Evolutionary conservation across 2,329 filamentous ascomycete genomes (phyloP).

Genomic region (Neobulgaria alba): DNA sequence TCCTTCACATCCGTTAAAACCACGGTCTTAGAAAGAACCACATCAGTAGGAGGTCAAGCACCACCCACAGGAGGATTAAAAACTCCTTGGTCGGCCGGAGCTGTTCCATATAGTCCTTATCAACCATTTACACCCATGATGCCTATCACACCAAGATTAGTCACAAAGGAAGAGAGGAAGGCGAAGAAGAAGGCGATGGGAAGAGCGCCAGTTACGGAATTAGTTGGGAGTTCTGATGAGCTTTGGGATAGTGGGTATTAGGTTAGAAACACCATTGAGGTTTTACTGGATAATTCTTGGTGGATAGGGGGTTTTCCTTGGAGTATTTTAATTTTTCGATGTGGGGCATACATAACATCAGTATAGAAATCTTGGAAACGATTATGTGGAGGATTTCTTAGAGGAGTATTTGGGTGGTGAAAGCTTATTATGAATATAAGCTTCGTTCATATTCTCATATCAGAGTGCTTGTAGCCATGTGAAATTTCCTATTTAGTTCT

Average conservation of each 20-base stretch:
- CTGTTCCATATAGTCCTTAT: constrained; percentile 68
- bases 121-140: constrained; percentile 70
- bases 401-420: neutral
- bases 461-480: too few relatives aligned
- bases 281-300: too few relatives aligned
- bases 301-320: too few relatives aligned
- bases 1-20: constrained; percentile 46
- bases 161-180: constrained; percentile 63
- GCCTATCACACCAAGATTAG: constrained; percentile 67
- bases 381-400: neutral
- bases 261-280: too few relatives aligned
- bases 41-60: constrained; percentile 46
- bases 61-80: constrained; percentile 43
- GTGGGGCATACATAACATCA: neutral
- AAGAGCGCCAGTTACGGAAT: neutral
- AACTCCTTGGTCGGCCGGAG: constrained; percentile 53
- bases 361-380: neutral
- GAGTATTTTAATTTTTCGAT: neutral
- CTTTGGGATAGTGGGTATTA: constrained; percentile 3
- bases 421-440: neutral
- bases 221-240: neutral
- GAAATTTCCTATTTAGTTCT: too few relatives aligned
- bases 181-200: constrained; percentile 47
- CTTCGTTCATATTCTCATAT: neutral
- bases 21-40: constrained; percentile 53